Evolutionary conservation across 2,329 filamentous ascomycete species (phyloP), one percentile per base, ranked within the genome.

Genomic region (Thermoascus crustaceus): DNA sequence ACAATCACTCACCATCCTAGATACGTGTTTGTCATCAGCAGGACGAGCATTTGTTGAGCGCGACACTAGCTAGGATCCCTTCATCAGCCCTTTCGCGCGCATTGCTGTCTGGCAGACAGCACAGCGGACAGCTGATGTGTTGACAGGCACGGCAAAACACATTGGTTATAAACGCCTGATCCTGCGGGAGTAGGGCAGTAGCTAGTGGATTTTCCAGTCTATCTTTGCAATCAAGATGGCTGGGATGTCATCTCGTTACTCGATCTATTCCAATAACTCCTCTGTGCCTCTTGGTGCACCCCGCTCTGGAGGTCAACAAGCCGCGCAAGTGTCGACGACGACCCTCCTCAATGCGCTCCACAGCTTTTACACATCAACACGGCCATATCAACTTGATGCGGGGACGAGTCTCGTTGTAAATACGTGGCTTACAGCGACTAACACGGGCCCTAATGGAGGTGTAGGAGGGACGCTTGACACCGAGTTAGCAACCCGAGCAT

Each of bases 331-430:
- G 36, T 94, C 89, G 5, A 94, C 89, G 2, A 94, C 88, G 2
- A 94, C 87, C 0, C 75, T 96, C 30, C 75, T 98, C 37, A 96
- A 96, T 64, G 78, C 85, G 37, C 74, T 95, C 30, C 91, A 98
- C 65, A 87, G 85, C 49, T 82, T 84, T 54, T 96, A 94, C 61
- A 75, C 85, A 31, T 78, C 83, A 3, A 80, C 79, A 19, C 78
- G 86, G 53, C 78, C 89, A n/a, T 91, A 94, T 58, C 73, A 74
- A 43, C 75, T 98, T 30, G 91, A 98, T 61, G 80, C 87, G 31
- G 86, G 85, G 47, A 91, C 88, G 22, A 94, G 86, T 58, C 61
- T 96, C 24, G 88, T 91, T 0, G 86, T 96, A 46, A 96, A 96
- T 66, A 95, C 87, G 38, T 95, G 88, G 88, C 73, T 91, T 35